Conservation (phyloP, 225 moss, liverwort and hornwort genomes). For the Neckera pumila region DNA sequence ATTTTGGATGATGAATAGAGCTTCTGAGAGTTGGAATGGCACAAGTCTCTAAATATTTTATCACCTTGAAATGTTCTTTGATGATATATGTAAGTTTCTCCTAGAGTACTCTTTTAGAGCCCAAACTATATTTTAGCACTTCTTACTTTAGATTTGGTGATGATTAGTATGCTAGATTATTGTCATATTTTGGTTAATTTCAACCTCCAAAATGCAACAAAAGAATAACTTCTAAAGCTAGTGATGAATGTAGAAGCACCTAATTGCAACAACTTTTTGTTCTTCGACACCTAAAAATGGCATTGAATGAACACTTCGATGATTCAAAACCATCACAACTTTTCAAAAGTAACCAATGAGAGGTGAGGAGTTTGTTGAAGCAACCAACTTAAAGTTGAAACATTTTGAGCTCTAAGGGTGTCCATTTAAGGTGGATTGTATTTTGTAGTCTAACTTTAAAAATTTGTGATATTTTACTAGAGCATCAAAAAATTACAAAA, state of each 20-base stretch:
- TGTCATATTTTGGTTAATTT: background rate
- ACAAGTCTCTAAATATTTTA: background rate
- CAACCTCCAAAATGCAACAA: rapidly evolving
- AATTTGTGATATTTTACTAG: too few species aligned
- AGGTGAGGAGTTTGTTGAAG: too few species aligned
- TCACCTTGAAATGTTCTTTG: background rate
- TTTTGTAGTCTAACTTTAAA: too few species aligned
- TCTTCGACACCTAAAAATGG: background rate
- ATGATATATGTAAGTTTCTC: background rate
- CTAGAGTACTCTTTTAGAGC: background rate
- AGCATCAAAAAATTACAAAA: too few species aligned
- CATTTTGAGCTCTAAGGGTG: too few species aligned
- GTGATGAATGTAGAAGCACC: background rate
- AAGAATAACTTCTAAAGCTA: background rate
- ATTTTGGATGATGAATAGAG: background rate
- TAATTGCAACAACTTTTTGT: background rate
- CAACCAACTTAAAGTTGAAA: too few species aligned
- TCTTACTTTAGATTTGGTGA: background rate
- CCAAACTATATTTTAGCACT: background rate
- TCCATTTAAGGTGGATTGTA: too few species aligned
- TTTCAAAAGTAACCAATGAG: too few species aligned
- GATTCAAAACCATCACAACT: too few species aligned
- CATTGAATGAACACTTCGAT: too few species aligned
- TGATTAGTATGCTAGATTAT: background rate
- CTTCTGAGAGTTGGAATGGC: background rate